Conservation (phyloP, 202 grass and related monocot species). For the Cymbopogon flexuosus region DNA sequence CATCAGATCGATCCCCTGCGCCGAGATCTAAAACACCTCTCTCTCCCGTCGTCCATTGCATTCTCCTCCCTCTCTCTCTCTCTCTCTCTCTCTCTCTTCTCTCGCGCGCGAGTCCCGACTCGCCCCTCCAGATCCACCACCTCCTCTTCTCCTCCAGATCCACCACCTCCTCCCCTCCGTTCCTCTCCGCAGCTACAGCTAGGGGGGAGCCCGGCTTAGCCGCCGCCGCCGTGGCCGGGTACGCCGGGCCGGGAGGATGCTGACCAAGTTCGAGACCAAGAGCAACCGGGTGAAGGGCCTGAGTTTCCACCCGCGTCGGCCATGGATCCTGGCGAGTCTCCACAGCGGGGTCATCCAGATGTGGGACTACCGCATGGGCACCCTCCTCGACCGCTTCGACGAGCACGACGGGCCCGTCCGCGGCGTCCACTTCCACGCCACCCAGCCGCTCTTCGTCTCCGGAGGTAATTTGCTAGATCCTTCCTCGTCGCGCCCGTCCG, state of each 20-base stretch:
- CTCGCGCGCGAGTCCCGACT: background rate
- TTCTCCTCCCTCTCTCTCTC: background rate
- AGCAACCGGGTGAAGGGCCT: slow-evolving; percentile 98
- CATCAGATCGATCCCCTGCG: slow-evolving; percentile 22
- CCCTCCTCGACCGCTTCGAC: slow-evolving; percentile 96
- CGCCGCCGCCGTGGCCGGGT: slow-evolving; percentile 18
- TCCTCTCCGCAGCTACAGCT: slow-evolving; percentile 22
- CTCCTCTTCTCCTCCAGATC: slow-evolving; percentile 30
- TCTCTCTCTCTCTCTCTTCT: no score
- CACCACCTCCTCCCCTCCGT: slow-evolving; percentile 6
- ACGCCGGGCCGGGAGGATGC: slow-evolving; percentile 51
- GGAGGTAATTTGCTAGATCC: slow-evolving; percentile 62
- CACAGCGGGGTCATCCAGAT: slow-evolving; percentile 95
- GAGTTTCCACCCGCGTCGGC: slow-evolving; percentile 89
- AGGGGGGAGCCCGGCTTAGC: background rate
- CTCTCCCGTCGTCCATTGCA: slow-evolving; percentile 15
- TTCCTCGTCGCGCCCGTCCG: background rate
- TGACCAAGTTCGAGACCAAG: slow-evolving; percentile 99
- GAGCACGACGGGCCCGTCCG: slow-evolving; percentile 88
- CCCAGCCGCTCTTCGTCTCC: slow-evolving; percentile 95
- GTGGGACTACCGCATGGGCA: slow-evolving; percentile 99
- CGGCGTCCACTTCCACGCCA: slow-evolving; percentile 93
- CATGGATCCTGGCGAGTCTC: slow-evolving; percentile 96
- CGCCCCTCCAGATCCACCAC: slow-evolving; percentile 32
- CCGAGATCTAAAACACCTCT: slow-evolving; percentile 40